Base-by-base conservation (phyloP, 2,329 filamentous ascomycete genomes). In the Cercospora zeae-maydis region DNA sequence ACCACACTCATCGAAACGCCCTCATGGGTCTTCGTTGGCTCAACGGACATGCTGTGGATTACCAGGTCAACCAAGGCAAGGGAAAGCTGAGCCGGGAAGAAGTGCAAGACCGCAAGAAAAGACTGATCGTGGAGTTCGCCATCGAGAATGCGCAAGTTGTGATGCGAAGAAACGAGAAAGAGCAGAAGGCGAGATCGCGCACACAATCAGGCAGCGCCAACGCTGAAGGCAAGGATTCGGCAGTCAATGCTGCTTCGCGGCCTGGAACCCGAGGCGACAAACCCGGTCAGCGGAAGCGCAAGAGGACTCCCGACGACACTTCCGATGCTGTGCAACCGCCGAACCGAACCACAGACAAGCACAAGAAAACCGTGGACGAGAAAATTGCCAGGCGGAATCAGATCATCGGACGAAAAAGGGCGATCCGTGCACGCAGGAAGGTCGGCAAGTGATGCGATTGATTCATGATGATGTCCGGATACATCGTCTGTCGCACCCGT, bases 141-240 rank as follows among this genome's bases (percentile, higher is more conserved):
- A 96, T 99, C 75, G 95, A 99, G 78, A 99, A 99, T 72, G 93
- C 92, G 0, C 93, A 97, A 73, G 95, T 99, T 1, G 89, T 99
- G n/a, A 85, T 88, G 69, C 84, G 95, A 67, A 84, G 96, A 59
- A 85, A 82, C 64, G 86, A 88, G 65, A 80, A 80, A 54, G 88
- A 92, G 73, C 76, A 78, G 57, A 86, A 86, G 67, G 79, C 82
- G 4, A 76, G 81, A 45, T 76, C 81, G 65, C 76, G 79, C 45
- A 79, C 79, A 21, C 59, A 69, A 56, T 58, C 68, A 37, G 64
- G 67, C 24, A 58, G 63, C 33, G 58, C 61, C 56, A 56, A 21
- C 14, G 36, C 59, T 30, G 53, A 65, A 59, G 61, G 37, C 54
- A 58, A 55, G 19, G 47, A 64, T 56, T 59, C 57, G 45, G 64